phyloP scores from a whole-genome alignment of 2,329 filamentous ascomycete genomes.

The Xylariaceae sp. region DNA sequence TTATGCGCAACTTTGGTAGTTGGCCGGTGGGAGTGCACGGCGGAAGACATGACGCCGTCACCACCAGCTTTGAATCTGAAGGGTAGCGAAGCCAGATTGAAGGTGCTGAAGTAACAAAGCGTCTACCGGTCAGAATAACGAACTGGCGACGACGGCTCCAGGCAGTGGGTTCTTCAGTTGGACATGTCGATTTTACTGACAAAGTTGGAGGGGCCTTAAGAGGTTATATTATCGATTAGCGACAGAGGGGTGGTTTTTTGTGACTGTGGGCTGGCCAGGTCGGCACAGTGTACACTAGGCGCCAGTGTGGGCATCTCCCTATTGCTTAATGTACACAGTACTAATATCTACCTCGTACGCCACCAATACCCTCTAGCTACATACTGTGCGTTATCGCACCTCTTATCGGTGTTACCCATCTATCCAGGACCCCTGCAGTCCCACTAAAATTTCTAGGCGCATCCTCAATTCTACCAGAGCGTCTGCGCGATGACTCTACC shows the following conservation, averaged over 20 bases:
- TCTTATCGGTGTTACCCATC: background rate
- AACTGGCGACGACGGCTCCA: background rate
- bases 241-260: slow-evolving; percentile 22
- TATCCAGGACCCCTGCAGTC: slow-evolving; percentile 4
- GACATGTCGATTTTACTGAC: background rate
- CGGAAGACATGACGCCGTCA: slow-evolving; percentile 69
- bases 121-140: background rate
- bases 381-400: background rate
- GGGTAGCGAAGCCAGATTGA: slow-evolving; percentile 66
- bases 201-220: slow-evolving; percentile 20
- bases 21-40: slow-evolving; percentile 79
- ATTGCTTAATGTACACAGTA: too few species aligned
- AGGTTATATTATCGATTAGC: slow-evolving; percentile 15
- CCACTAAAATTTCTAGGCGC: slow-evolving; percentile 23
- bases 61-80: slow-evolving; percentile 84
- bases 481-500: slow-evolving; percentile 11
- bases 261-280: slow-evolving; percentile 7
- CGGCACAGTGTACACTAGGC: too few species aligned
- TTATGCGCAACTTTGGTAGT: slow-evolving; percentile 89
- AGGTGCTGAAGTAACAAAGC: background rate
- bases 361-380: background rate
- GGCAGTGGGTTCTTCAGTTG: background rate
- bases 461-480: background rate
- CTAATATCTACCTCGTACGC: too few species aligned
- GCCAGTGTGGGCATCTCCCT: too few species aligned